Percentiles rank a stretch among this genome's conserved stretches.
These are phyloP conservation scores for Clarireedia sp. DNA, from an alignment of 2,329 filamentous ascomycete species.

Conservation along the genomic window DNA sequence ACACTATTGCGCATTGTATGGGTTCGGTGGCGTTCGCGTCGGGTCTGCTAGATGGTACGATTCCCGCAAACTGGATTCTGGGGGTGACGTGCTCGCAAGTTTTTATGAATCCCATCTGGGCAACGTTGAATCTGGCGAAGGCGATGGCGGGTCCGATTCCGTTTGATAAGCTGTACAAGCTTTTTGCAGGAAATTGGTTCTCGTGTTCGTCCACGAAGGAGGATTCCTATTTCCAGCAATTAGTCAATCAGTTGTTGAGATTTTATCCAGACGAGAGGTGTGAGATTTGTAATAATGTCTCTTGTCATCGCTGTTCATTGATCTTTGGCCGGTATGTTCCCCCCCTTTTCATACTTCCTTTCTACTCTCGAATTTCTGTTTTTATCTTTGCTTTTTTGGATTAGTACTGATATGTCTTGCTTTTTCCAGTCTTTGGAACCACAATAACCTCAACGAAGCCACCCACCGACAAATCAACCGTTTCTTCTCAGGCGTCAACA, in stretches of 20 bases:
- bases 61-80: slow-evolving; percentile 47
- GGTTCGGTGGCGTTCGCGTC: slow-evolving; percentile 50
- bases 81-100: slow-evolving; percentile 54
- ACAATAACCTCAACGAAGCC: slow-evolving; percentile 56
- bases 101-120: slow-evolving; percentile 56
- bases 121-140: slow-evolving; percentile 48
- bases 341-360: neutral
- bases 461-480: slow-evolving; percentile 55
- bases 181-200: slow-evolving; percentile 47
- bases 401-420: neutral
- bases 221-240: slow-evolving; percentile 42
- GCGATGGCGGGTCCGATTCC: slow-evolving; percentile 38
- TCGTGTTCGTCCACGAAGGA: slow-evolving; percentile 40
- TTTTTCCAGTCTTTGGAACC: slow-evolving; percentile 44
- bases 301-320: slow-evolving; percentile 52
- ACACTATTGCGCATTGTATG: slow-evolving; percentile 56
- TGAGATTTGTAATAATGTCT: slow-evolving; percentile 54
- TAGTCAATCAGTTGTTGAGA: slow-evolving; percentile 48
- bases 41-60: slow-evolving; percentile 54
- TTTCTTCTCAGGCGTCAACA: slow-evolving; percentile 56
- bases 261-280: slow-evolving; percentile 46
- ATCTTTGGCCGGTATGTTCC: slow-evolving; percentile 47
- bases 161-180: slow-evolving; percentile 42
- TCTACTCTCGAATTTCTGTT: neutral
- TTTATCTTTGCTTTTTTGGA: too few species aligned